phyloP scores from a whole-genome alignment of 768 basidiomycete genomes.

The Russula compacta region DNA sequence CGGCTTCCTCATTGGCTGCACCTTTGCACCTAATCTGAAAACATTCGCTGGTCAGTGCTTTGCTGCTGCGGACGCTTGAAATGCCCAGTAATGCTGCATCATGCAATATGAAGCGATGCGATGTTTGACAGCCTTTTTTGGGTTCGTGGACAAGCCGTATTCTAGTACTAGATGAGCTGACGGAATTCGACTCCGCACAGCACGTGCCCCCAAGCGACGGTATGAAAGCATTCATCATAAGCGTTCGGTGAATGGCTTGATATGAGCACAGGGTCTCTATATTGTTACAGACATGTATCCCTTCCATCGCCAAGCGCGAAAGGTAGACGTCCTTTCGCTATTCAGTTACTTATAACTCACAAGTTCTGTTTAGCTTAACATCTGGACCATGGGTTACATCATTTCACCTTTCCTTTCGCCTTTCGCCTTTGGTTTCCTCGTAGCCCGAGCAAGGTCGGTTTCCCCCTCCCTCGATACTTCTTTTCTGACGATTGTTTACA shows the following conservation, averaged over 20 bases:
- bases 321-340: constrained; percentile 29
- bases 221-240: constrained; percentile 10
- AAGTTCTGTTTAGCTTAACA: constrained; percentile 39
- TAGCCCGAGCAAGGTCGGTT: constrained; percentile 38
- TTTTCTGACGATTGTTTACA: background rate
- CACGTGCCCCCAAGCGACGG: constrained; percentile 55
- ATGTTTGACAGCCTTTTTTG: constrained; percentile 51
- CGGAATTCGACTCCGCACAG: constrained; percentile 18
- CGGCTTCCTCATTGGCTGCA: constrained; percentile 49
- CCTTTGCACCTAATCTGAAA: constrained; percentile 47
- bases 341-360: background rate
- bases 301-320: constrained; percentile 60
- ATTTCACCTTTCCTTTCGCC: constrained; percentile 57
- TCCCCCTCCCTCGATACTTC: background rate
- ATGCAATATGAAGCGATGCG: constrained; percentile 38
- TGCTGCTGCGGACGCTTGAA: constrained; percentile 18
- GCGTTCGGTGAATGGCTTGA: background rate
- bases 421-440: constrained; percentile 59
- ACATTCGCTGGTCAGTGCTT: constrained; percentile 44
- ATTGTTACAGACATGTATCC: constrained; percentile 57
- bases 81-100: background rate
- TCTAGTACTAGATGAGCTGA: background rate
- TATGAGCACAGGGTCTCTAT: constrained; percentile 39
- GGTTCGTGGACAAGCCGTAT: constrained; percentile 27
- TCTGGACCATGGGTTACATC: constrained; percentile 70